Conservation (phyloP, 306 rosid species). For the Abrus precatorius region DNA sequence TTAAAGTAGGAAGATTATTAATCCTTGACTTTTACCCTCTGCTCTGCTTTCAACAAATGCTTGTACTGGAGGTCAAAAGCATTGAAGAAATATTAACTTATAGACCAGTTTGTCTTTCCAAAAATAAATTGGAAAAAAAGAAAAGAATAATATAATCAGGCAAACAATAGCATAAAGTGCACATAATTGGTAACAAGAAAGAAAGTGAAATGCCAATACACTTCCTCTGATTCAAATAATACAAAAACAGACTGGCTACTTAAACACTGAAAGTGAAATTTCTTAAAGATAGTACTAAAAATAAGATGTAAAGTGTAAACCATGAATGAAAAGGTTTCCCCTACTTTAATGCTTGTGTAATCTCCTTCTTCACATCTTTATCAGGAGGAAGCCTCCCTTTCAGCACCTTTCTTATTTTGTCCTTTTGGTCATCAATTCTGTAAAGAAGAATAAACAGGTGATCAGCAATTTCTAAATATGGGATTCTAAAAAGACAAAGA, state of each 20-base stretch:
- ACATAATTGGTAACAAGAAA: slow-evolving; percentile 5
- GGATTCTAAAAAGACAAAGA: slow-evolving; percentile 34
- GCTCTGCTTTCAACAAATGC: neutral
- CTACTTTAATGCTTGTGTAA: slow-evolving; percentile 77
- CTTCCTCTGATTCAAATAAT: slow-evolving; percentile 19
- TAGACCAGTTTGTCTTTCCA: too few species aligned
- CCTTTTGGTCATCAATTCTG: slow-evolving; percentile 84
- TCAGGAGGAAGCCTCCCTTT: slow-evolving; percentile 92
- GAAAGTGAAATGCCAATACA: slow-evolving; percentile 6
- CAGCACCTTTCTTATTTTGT: slow-evolving; percentile 80
- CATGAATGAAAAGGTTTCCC: slow-evolving; percentile 44
- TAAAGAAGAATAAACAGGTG: slow-evolving; percentile 47
- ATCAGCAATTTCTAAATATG: slow-evolving; percentile 40
- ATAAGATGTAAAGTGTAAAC: neutral
- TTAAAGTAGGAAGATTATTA: too few species aligned
- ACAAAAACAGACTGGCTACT: slow-evolving; percentile 9
- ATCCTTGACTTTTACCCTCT: too few species aligned
- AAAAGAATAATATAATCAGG: neutral
- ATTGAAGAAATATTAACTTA: too few species aligned
- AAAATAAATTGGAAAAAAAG: neutral
- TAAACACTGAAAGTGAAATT: slow-evolving; percentile 21
- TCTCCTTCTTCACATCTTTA: slow-evolving; percentile 87
- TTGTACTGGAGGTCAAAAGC: too few species aligned
- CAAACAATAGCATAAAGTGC: neutral
- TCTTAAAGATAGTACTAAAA: slow-evolving; percentile 6